Evolutionary conservation across 2,329 filamentous ascomycete genomes (phyloP).

Genomic region (Claviceps humidiphila): DNA sequence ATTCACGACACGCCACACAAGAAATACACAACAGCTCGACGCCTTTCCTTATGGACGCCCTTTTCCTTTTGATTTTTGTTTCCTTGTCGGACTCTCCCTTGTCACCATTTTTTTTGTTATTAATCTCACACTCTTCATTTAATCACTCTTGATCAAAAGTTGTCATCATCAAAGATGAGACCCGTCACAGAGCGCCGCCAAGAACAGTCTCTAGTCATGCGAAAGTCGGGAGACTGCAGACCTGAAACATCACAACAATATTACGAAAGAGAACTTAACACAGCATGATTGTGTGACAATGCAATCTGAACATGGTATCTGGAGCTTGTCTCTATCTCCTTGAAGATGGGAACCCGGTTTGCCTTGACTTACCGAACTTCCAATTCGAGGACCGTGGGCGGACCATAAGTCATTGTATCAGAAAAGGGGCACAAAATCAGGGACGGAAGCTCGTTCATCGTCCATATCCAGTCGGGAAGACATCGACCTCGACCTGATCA

Average conservation of each 20-base stretch:
- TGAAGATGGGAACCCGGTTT: background rate
- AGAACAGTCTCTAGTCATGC: constrained; percentile 22
- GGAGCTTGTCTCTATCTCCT: background rate
- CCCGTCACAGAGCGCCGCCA: constrained; percentile 18
- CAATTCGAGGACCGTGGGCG: background rate
- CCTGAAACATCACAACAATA: constrained; percentile 11
- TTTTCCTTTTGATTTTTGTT: constrained; percentile 26
- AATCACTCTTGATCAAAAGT: constrained; percentile 24
- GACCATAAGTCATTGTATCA: background rate
- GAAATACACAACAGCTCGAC: constrained; percentile 42
- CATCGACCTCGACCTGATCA: constrained; percentile 3
- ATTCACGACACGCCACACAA: constrained; percentile 45
- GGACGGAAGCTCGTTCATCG: background rate
- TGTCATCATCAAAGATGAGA: constrained; percentile 17
- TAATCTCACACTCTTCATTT: constrained; percentile 25
- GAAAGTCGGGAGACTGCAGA: constrained; percentile 12
- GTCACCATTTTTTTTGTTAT: constrained; percentile 18
- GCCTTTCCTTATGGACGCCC: constrained; percentile 30
- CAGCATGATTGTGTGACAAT: constrained; percentile 2
- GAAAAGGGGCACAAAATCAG: background rate
- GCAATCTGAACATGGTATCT: background rate
- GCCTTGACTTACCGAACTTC: background rate
- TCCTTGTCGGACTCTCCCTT: constrained; percentile 21
- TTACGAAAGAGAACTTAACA: constrained; percentile 6
- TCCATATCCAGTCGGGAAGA: background rate